phyloP scores from a whole-genome alignment of 2,329 filamentous ascomycete genomes.

The Fusarium udum region DNA sequence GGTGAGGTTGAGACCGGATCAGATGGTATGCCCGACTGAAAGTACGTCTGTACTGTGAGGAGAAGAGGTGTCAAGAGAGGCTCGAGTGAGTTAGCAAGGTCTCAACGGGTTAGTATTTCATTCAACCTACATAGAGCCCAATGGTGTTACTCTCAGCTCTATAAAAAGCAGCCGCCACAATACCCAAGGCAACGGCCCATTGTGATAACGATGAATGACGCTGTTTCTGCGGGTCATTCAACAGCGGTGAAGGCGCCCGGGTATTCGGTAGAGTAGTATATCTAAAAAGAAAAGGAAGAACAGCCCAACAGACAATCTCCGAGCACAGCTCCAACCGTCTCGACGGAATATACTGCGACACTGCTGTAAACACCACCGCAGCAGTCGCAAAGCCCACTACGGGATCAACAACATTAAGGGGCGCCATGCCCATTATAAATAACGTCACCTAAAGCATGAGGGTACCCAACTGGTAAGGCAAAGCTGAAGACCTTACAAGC shows the following conservation, averaged over 20 bases:
- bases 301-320: slow-evolving; percentile 47
- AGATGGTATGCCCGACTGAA: neutral
- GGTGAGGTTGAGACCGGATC: neutral
- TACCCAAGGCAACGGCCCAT: slow-evolving; percentile 21
- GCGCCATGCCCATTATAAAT: neutral
- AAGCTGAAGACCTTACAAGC: neutral
- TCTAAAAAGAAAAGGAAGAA: slow-evolving; percentile 41
- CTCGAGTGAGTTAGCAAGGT: neutral
- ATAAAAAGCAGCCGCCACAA: slow-evolving; percentile 18
- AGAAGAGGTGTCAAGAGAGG: slow-evolving; percentile 40
- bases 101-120: accelerated
- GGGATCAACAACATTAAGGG: neutral
- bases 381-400: slow-evolving; percentile 11
- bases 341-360: slow-evolving; percentile 32
- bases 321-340: slow-evolving; percentile 44
- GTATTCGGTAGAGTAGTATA: neutral
- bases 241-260: accelerated
- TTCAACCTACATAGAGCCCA: neutral
- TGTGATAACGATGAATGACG: neutral
- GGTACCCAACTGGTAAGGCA: neutral
- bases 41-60: slow-evolving; percentile 15
- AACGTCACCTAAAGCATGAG: neutral
- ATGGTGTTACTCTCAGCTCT: slow-evolving; percentile 21
- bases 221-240: neutral
- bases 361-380: slow-evolving; percentile 40